Base-by-base conservation (phyloP, 2,329 filamentous ascomycete genomes). In the Ilyonectria sp. region DNA sequence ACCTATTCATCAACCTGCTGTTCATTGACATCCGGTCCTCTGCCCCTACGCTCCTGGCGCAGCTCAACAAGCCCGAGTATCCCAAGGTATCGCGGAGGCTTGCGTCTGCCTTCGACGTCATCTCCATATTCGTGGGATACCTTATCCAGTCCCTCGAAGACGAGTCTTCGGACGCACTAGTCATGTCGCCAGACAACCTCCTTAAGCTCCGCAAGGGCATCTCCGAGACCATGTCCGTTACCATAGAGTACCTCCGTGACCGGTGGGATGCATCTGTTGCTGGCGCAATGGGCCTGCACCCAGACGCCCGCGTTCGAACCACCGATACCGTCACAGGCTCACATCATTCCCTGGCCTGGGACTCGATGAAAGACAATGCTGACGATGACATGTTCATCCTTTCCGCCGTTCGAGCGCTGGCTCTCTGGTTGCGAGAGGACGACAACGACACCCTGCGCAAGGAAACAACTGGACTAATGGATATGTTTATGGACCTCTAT, bases 371-470 rank as follows among this genome's bases (percentile, higher is more conserved):
- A 10, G 81, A 84, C 68, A 80, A 82, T 33, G 81, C 81, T 3
- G 82, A 83, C 2, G 80, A 85, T 7, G 91, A 93, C 71, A 86
- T 88, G 1, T 81, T 93, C 8, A 82, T 91, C 2, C 83, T 91
- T 2, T 86, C 90, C 3, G 86, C 87, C 0, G 78, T 92, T 23
- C 82, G 89, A 50, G 81, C 87, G 0, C 74, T 93, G 33, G 86
- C 89, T 1, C 83, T 92, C 19, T 93, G 91, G 91, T 80, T 93
- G n/a, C 83, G 89, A 8, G 91, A 93, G 69, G 91, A 93, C 63
- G 90, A 92, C 46, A 89, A 89, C 46, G 86, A 89, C 15, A 79
- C 81, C 8, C 75, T 92, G 44, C 82, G 89, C 11, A 85, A 82
- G 55, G 87, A 91, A 72, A 86, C 85, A 11, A 84, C 85, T 0